These are phyloP conservation scores for Salix udensis DNA, from an alignment of 345 rosid genomes.

Conservation along the genomic window DNA sequence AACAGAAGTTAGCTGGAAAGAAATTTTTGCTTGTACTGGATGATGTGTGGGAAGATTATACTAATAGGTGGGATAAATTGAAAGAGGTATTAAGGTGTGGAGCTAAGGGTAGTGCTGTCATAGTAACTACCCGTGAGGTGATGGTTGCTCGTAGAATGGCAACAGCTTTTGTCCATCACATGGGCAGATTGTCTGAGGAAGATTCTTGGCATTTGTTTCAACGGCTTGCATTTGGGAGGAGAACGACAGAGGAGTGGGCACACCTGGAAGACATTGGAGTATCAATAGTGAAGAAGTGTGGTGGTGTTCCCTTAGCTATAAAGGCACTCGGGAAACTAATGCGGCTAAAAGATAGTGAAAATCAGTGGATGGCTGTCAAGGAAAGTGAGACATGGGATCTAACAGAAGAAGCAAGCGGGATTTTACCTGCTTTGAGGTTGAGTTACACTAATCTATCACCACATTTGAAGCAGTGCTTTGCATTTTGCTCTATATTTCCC, in stretches of 20 bases:
- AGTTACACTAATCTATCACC: conserved; percentile 2
- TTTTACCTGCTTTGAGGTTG: background rate
- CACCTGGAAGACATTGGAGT: conserved; percentile 3
- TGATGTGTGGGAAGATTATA: conserved; percentile 1
- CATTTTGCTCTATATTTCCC: background rate
- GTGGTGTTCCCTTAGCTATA: conserved; percentile 15
- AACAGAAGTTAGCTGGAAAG: background rate
- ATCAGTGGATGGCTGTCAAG: conserved; percentile 8
- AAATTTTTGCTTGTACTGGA: conserved; percentile 8
- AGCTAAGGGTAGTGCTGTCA: background rate
- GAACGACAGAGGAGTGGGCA: background rate
- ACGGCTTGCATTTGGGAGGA: background rate
- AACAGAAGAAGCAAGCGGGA: background rate
- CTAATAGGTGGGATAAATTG: background rate
- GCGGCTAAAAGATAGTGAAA: background rate
- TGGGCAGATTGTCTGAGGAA: conserved; percentile 1
- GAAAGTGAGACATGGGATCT: conserved; percentile 16
- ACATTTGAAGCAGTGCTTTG: conserved; percentile 2
- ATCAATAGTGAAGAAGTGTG: conserved; percentile 13
- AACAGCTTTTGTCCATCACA: background rate
- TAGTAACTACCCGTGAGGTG: background rate
- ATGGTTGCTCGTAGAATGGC: conserved; percentile 7
- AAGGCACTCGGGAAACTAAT: conserved; percentile 13
- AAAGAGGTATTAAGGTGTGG: background rate
- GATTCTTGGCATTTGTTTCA: conserved; percentile 13